Evolutionary conservation across 768 basidiomycete genomes (phyloP).

Genomic region (Amanita molliuscula): DNA sequence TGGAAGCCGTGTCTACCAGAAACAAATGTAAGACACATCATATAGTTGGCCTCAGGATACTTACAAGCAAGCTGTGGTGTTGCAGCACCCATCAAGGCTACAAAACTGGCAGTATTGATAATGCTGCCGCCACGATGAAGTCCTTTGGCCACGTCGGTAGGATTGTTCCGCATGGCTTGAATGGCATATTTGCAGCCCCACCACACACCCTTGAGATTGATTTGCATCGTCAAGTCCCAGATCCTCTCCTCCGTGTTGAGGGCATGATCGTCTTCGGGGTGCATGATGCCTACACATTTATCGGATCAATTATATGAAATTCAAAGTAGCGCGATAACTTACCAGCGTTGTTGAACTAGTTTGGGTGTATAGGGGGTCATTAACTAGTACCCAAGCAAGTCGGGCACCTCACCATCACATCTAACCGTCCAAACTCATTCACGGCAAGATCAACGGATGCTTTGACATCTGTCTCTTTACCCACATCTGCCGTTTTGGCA

Average conservation of each 20-base stretch:
- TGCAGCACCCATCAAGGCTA: slow-evolving; percentile 90
- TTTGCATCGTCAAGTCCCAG: slow-evolving; percentile 89
- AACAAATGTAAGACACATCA: slow-evolving; percentile 3
- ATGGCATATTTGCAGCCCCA: slow-evolving; percentile 99
- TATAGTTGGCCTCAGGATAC: slow-evolving; percentile 17
- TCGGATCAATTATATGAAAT: background rate
- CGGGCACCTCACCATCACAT: slow-evolving; percentile 66
- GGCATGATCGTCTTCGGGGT: slow-evolving; percentile 88
- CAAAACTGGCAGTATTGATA: slow-evolving; percentile 98
- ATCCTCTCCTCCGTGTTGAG: slow-evolving; percentile 94
- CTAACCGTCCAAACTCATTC: slow-evolving; percentile 82
- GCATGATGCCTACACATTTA: slow-evolving; percentile 79
- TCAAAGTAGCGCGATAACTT: slow-evolving; percentile 7
- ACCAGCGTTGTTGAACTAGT: slow-evolving; percentile 91
- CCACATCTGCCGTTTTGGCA: slow-evolving; percentile 76
- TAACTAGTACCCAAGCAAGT: background rate
- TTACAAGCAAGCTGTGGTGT: slow-evolving; percentile 96
- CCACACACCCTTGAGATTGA: slow-evolving; percentile 99
- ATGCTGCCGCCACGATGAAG: slow-evolving; percentile 81
- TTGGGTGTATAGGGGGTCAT: background rate
- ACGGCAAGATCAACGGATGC: slow-evolving; percentile 72
- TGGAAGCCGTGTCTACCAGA: slow-evolving; percentile 80
- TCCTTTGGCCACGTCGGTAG: slow-evolving; percentile 70
- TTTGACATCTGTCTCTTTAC: slow-evolving; percentile 82
- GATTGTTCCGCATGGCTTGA: slow-evolving; percentile 90